Conservation (phyloP, 2,329 filamentous ascomycete species). For the Fusarium torulosum region DNA sequence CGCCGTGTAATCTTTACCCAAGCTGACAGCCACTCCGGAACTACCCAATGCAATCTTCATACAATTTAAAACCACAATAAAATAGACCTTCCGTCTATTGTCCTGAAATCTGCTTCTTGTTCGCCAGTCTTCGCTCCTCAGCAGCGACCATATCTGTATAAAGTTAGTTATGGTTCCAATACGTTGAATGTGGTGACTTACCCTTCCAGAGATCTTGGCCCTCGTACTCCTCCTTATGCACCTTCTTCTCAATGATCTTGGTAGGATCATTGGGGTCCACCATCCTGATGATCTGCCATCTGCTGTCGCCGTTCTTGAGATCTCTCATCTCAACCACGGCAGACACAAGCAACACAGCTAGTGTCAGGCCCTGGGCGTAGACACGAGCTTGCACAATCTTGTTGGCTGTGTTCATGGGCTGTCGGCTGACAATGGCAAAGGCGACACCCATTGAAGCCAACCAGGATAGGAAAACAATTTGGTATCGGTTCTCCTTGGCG, state of each 20-base stretch:
- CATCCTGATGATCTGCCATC: slow-evolving; percentile 87
- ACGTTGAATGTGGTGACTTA: slow-evolving; percentile 54
- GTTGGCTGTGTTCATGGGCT: slow-evolving; percentile 79
- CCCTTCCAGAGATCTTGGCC: slow-evolving; percentile 95
- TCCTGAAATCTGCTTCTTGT: slow-evolving; percentile 51
- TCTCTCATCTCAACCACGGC: slow-evolving; percentile 86
- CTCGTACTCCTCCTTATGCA: slow-evolving; percentile 87
- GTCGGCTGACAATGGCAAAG: slow-evolving; percentile 80
- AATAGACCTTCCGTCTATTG: not conserved
- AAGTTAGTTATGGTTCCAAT: slow-evolving; percentile 9
- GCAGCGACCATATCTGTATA: slow-evolving; percentile 82
- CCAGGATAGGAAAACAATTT: slow-evolving; percentile 88
- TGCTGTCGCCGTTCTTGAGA: slow-evolving; percentile 78
- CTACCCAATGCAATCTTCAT: slow-evolving; percentile 14
- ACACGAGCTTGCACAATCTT: slow-evolving; percentile 96
- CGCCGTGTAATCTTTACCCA: not conserved
- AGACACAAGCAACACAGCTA: slow-evolving; percentile 84
- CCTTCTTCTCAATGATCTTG: slow-evolving; percentile 88
- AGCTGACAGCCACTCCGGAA: slow-evolving; percentile 9
- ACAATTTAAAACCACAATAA: not conserved
- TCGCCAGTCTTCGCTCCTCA: slow-evolving; percentile 74
- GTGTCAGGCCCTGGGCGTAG: slow-evolving; percentile 89
- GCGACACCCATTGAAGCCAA: slow-evolving; percentile 83
- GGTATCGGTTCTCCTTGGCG: slow-evolving; percentile 84
- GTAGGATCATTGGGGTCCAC: slow-evolving; percentile 84